phyloP scores from a whole-genome alignment of 805 yeast species.

The Suhomyces kilbournensis region DNA sequence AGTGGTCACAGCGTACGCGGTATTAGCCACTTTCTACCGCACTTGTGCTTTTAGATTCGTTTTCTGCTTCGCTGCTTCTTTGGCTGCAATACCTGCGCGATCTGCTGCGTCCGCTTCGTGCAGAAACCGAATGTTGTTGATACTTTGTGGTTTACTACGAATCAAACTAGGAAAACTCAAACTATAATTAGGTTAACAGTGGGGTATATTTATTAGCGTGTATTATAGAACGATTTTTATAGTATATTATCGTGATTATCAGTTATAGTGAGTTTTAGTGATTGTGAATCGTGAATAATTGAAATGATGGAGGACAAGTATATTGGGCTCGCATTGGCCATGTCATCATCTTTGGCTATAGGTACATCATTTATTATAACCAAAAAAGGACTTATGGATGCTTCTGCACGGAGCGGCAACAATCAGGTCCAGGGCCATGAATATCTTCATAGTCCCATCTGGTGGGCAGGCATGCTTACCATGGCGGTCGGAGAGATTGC shows the following conservation, averaged over 20 bases:
- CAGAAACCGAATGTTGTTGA: neutral
- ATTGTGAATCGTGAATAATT: neutral
- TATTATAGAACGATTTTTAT: neutral
- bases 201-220: neutral
- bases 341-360: slow-evolving; percentile 82
- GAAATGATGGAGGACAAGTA: slow-evolving; percentile 72
- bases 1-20: no score
- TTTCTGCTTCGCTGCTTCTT: no score
- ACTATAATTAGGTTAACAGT: neutral
- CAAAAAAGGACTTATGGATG: slow-evolving; percentile 76
- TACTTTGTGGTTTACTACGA: neutral
- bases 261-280: no score
- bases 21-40: no score
- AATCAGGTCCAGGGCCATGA: slow-evolving; percentile 65
- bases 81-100: neutral
- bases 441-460: slow-evolving; percentile 77
- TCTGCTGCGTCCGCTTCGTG: neutral
- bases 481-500: slow-evolving; percentile 93
- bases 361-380: slow-evolving; percentile 90
- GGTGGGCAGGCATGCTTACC: slow-evolving; percentile 92
- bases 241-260: neutral
- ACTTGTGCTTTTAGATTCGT: no score
- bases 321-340: slow-evolving; percentile 84
- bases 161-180: neutral
- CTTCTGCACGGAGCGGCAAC: slow-evolving; percentile 49